These are phyloP conservation scores for Cytospora paraplurivora DNA, from an alignment of 2,329 filamentous ascomycete genomes.

Conservation along the genomic window DNA sequence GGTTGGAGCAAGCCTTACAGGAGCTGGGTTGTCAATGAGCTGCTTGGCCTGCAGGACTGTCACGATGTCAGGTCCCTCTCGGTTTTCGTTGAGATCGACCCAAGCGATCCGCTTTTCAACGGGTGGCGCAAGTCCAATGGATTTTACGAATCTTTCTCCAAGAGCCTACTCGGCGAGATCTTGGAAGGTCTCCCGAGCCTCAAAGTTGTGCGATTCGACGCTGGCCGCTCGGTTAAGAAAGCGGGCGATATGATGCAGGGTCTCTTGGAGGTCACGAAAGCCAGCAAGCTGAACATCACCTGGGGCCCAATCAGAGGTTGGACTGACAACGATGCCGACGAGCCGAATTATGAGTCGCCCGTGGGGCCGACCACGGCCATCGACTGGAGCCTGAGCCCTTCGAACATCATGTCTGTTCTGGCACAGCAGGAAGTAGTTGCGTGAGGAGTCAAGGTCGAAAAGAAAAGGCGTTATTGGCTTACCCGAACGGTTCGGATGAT, in stretches of 20 bases:
- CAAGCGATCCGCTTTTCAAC: slow-evolving; percentile 66
- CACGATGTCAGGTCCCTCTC: slow-evolving; percentile 59
- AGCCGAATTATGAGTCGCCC: slow-evolving; percentile 16
- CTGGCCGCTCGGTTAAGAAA: slow-evolving; percentile 65
- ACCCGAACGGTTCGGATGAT: background rate
- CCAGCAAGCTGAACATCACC: slow-evolving; percentile 54
- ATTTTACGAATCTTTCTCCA: slow-evolving; percentile 71
- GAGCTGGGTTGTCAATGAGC: slow-evolving; percentile 68
- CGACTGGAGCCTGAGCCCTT: slow-evolving; percentile 13
- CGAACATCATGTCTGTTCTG: slow-evolving; percentile 13
- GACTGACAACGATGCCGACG: slow-evolving; percentile 55
- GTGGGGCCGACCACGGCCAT: slow-evolving; percentile 14
- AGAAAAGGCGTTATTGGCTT: slow-evolving; percentile 3
- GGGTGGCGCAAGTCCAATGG: slow-evolving; percentile 67
- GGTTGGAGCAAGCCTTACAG: slow-evolving; percentile 71
- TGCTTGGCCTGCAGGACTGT: slow-evolving; percentile 66
- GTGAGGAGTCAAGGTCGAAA: background rate
- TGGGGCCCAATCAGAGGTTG: slow-evolving; percentile 72
- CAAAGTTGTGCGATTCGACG: slow-evolving; percentile 68
- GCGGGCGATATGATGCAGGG: slow-evolving; percentile 64
- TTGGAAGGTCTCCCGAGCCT: slow-evolving; percentile 59
- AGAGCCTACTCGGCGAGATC: slow-evolving; percentile 57
- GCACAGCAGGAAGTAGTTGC: slow-evolving; percentile 12
- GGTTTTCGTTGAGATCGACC: slow-evolving; percentile 73
- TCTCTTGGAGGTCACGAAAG: slow-evolving; percentile 55